phyloP scores from a whole-genome alignment of 257 asterid species.

The Rubia yunnanensis region DNA sequence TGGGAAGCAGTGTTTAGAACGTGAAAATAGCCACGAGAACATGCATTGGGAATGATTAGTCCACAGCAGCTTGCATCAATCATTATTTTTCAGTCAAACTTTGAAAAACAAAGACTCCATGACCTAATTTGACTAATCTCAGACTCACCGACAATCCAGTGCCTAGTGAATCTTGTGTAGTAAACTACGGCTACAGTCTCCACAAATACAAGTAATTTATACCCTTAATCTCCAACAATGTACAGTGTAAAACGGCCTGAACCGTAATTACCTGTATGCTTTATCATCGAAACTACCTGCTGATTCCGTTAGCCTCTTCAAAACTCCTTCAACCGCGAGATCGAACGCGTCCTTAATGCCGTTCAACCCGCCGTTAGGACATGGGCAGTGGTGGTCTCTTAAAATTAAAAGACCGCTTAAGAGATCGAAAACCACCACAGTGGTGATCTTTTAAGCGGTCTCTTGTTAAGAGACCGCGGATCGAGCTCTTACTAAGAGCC shows the following conservation, averaged over 20 bases:
- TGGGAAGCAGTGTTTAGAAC: no score
- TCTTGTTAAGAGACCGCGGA: no score
- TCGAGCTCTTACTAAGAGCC: no score
- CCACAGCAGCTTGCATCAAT: background rate
- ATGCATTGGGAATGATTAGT: no score
- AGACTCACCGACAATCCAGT: background rate
- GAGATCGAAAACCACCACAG: no score
- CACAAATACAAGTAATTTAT: background rate
- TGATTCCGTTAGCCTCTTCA: conserved; percentile 42
- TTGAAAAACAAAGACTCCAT: background rate
- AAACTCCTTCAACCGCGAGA: conserved; percentile 57
- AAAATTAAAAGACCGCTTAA: no score
- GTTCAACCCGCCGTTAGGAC: conserved; percentile 38
- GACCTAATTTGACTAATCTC: background rate
- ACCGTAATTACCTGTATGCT: conserved; percentile 17
- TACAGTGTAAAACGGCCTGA: background rate
- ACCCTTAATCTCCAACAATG: background rate
- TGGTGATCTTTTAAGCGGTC: no score
- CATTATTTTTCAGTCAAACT: background rate
- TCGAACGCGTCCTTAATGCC: conserved; percentile 76
- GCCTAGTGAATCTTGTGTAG: background rate
- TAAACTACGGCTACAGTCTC: background rate
- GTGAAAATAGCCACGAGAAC: no score
- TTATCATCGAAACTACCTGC: conserved; percentile 23
- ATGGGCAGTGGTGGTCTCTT: no score